These are phyloP conservation scores for Rhynchospora breviuscula DNA, from an alignment of 176 grass and related monocot genomes.

Conservation along the genomic window DNA sequence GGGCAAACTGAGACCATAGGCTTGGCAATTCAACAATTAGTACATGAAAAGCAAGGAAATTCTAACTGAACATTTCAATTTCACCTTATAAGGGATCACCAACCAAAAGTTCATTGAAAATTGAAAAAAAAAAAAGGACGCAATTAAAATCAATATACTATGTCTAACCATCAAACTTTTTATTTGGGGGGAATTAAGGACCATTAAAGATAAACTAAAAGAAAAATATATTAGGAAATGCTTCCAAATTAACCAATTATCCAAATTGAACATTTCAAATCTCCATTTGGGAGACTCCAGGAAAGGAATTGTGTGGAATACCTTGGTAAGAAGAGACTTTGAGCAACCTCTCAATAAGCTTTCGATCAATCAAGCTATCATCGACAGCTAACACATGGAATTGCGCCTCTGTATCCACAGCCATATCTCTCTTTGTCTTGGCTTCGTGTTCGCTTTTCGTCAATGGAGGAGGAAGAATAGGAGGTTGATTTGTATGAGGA, in stretches of 20 bases:
- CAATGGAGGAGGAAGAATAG: neutral
- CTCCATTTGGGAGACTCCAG: neutral
- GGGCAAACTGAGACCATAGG: neutral
- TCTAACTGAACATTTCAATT: neutral
- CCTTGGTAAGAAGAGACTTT: conserved; percentile 90
- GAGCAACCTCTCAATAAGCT: conserved; percentile 94
- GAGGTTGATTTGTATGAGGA: neutral
- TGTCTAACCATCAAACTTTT: neutral
- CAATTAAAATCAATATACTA: neutral
- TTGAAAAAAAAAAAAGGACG: neutral
- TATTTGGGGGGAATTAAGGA: neutral
- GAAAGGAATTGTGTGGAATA: conserved; percentile 2
- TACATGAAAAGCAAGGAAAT: neutral
- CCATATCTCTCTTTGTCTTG: conserved; percentile 17
- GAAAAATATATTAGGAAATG: neutral
- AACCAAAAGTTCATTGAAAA: neutral
- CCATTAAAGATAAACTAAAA: neutral
- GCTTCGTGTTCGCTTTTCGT: neutral
- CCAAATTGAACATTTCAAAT: neutral
- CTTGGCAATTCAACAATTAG: conserved; percentile 11
- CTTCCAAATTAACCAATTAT: neutral
- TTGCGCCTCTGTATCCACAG: conserved; percentile 41
- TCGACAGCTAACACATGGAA: conserved; percentile 94
- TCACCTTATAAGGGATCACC: neutral
- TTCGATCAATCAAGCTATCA: conserved; percentile 94